phyloP scores from a whole-genome alignment of 805 yeast species.

The Hanseniaspora occidentalis region DNA sequence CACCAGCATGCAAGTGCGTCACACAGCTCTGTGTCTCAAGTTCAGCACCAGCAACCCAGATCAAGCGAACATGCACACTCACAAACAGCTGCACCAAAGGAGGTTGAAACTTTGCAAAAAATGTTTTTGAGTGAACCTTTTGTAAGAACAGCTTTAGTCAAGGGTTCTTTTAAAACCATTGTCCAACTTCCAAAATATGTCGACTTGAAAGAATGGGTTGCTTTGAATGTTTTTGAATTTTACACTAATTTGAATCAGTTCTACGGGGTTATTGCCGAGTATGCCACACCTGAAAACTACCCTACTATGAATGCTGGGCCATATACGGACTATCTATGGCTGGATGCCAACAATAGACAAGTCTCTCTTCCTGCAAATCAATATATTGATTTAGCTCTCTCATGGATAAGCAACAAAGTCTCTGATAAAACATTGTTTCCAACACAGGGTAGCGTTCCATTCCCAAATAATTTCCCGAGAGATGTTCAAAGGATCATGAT shows the following conservation, averaged over 20 bases:
- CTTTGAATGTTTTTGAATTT: slow-evolving; percentile 81
- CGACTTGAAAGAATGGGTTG: slow-evolving; percentile 91
- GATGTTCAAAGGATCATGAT: slow-evolving; percentile 79
- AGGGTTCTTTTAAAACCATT: slow-evolving; percentile 92
- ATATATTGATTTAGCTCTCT: slow-evolving; percentile 80
- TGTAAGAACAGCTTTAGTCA: slow-evolving; percentile 86
- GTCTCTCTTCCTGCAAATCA: slow-evolving; percentile 84
- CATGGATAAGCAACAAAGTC: slow-evolving; percentile 80
- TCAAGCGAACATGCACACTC: slow-evolving; percentile 10
- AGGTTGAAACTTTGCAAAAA: slow-evolving; percentile 16
- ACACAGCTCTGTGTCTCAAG: slow-evolving; percentile 4
- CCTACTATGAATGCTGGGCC: slow-evolving; percentile 97
- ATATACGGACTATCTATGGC: slow-evolving; percentile 81
- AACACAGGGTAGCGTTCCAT: slow-evolving; percentile 76
- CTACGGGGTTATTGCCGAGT: slow-evolving; percentile 82
- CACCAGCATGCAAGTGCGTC: slow-evolving; percentile 6
- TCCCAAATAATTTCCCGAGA: slow-evolving; percentile 72
- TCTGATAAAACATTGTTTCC: slow-evolving; percentile 89
- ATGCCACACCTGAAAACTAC: slow-evolving; percentile 76
- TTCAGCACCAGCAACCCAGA: slow-evolving; percentile 6
- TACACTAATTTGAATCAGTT: slow-evolving; percentile 78
- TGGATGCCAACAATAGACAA: slow-evolving; percentile 68
- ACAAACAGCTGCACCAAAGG: slow-evolving; percentile 7
- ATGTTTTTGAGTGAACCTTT: slow-evolving; percentile 85
- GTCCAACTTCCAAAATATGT: slow-evolving; percentile 93